Evolutionary conservation across 805 yeast genomes (phyloP).

Genomic region (Lipomyces mesembrius): DNA sequence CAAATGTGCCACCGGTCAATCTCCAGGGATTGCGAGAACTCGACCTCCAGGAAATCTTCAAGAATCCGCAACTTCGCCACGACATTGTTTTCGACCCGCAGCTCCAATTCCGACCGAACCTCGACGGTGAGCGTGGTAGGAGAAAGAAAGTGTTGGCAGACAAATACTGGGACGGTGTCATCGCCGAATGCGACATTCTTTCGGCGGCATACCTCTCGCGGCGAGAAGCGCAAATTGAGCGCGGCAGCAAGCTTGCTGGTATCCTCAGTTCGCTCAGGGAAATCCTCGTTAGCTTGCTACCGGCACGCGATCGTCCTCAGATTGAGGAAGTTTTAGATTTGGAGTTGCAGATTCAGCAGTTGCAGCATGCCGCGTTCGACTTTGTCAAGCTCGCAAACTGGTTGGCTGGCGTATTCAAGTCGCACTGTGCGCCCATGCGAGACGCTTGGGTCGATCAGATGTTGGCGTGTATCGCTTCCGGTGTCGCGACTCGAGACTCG

Average conservation of each 20-base stretch:
- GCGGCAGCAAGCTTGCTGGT: conserved; percentile 57
- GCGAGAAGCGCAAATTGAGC: conserved; percentile 33
- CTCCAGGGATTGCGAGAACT: conserved; percentile 80
- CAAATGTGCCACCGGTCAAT: conserved; percentile 71
- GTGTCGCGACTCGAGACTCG: conserved; percentile 21
- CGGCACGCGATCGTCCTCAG: conserved; percentile 69
- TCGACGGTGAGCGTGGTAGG: conserved; percentile 88
- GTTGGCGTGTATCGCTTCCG: conserved; percentile 56
- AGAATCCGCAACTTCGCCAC: conserved; percentile 90
- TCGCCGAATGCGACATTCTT: conserved; percentile 60
- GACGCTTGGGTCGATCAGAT: conserved; percentile 87
- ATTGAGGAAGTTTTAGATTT: conserved; percentile 77
- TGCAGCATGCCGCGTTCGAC: conserved; percentile 66
- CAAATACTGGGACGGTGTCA: conserved; percentile 81
- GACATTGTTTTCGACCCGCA: conserved; percentile 92
- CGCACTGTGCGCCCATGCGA: conserved; percentile 95
- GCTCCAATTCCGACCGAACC: conserved; percentile 85
- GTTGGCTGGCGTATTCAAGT: conserved; percentile 77
- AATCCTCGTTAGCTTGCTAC: conserved; percentile 73
- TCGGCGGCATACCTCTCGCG: conserved; percentile 1
- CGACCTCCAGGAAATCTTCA: conserved; percentile 83
- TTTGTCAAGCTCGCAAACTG: conserved; percentile 72
- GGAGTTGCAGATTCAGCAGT: conserved; percentile 74
- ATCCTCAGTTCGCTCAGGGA: conserved; percentile 79
- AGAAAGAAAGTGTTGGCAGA: conserved; percentile 77